These are phyloP conservation scores for Geranium rotundifolium DNA, from an alignment of 345 rosid species.

Conservation along the genomic window DNA sequence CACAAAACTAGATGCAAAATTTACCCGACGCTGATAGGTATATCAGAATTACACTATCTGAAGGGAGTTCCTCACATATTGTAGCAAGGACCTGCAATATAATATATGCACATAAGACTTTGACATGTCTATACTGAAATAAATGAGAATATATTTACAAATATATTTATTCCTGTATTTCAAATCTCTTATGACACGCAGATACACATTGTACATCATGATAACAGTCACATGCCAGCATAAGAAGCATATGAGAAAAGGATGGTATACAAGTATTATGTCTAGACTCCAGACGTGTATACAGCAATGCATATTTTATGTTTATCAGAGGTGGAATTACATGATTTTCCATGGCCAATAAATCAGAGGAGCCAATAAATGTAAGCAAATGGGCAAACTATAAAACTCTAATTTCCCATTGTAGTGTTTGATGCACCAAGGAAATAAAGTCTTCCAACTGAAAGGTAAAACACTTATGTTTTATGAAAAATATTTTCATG, in stretches of 20 bases:
- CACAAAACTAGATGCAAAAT: slow-evolving; percentile 15
- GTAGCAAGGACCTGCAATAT: slow-evolving; percentile 76
- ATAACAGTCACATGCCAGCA: not conserved
- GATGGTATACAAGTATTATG: not conserved
- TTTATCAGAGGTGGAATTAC: not conserved
- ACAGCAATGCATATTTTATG: not conserved
- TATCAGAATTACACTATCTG: slow-evolving; percentile 65
- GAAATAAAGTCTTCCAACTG: not conserved
- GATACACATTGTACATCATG: not conserved
- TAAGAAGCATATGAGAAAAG: not conserved
- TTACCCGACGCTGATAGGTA: slow-evolving; percentile 84
- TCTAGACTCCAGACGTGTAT: not conserved
- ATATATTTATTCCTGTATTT: no score
- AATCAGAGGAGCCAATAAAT: not conserved
- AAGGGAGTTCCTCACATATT: slow-evolving; percentile 75
- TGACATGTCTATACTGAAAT: not conserved
- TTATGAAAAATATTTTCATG: not conserved
- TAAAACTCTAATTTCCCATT: not conserved
- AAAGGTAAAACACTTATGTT: not conserved
- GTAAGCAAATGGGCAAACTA: slow-evolving; percentile 2
- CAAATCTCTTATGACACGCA: not conserved
- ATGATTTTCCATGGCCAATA: not conserved
- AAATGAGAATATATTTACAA: no score
- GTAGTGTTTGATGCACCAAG: not conserved
- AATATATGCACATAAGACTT: not conserved